Evolutionary conservation across 2,329 filamentous ascomycete genomes (phyloP).

Genomic region (Pseudopyrenochaeta lycopersici): DNA sequence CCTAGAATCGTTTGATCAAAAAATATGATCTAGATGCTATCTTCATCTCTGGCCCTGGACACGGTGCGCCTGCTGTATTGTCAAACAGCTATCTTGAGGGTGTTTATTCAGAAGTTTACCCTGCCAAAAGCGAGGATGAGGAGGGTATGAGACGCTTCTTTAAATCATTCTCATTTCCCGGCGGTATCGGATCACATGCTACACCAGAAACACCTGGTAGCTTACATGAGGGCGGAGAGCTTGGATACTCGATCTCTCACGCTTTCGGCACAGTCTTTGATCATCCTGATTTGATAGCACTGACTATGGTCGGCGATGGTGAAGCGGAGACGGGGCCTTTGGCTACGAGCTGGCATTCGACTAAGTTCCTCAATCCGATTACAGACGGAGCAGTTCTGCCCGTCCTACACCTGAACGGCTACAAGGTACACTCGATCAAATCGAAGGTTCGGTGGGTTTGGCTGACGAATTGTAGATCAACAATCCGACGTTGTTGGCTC

Average conservation of each 20-base stretch:
- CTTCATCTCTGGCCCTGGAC: conserved; percentile 79
- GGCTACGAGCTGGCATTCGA: conserved; percentile 83
- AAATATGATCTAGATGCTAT: conserved; percentile 78
- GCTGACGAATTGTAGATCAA: conserved; percentile 37
- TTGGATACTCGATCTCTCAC: conserved; percentile 83
- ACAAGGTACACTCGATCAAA: conserved; percentile 68
- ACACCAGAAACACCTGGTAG: conserved; percentile 81
- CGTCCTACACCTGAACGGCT: conserved; percentile 81
- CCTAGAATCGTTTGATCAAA: conserved; percentile 75
- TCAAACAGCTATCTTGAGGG: conserved; percentile 82
- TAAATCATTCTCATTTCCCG: conserved; percentile 84
- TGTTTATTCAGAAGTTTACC: conserved; percentile 79
- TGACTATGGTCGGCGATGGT: conserved; percentile 83
- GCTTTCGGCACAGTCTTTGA: conserved; percentile 82
- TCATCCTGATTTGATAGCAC: conserved; percentile 75
- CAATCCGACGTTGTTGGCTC: conserved; percentile 68
- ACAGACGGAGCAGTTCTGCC: conserved; percentile 80
- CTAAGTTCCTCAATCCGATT: conserved; percentile 82
- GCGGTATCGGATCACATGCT: conserved; percentile 79
- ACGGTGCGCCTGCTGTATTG: conserved; percentile 78
- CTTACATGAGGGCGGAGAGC: conserved; percentile 80
- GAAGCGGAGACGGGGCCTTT: conserved; percentile 83
- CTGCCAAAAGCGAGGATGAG: conserved; percentile 73
- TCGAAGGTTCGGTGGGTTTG: not conserved
- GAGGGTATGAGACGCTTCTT: conserved; percentile 79